These are phyloP conservation scores for Monilinia laxa DNA, from an alignment of 2,329 filamentous ascomycete genomes.

Conservation along the genomic window DNA sequence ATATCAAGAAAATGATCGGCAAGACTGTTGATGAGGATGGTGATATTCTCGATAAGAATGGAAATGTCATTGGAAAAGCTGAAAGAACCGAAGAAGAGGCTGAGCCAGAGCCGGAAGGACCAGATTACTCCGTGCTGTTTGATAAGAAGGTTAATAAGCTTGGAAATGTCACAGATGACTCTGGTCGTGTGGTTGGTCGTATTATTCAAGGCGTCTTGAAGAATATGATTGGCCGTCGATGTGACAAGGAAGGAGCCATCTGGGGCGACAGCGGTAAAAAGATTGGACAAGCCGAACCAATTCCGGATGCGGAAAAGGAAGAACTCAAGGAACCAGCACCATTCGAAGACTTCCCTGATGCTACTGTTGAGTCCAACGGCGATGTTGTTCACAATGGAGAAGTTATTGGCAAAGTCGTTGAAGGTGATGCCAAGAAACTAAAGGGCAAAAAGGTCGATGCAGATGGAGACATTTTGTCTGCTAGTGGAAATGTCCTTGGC, in stretches of 20 bases:
- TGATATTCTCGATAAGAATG: slow-evolving; percentile 76
- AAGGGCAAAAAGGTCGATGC: slow-evolving; percentile 65
- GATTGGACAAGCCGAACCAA: slow-evolving; percentile 65
- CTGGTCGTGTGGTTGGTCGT: slow-evolving; percentile 57
- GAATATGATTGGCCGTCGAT: slow-evolving; percentile 61
- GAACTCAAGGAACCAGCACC: slow-evolving; percentile 49
- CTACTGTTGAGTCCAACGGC: slow-evolving; percentile 54
- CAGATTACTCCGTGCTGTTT: slow-evolving; percentile 52
- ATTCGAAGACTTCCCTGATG: slow-evolving; percentile 59
- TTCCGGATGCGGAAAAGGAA: slow-evolving; percentile 55
- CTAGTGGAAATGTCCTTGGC: slow-evolving; percentile 64
- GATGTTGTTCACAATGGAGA: slow-evolving; percentile 53
- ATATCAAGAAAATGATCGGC: slow-evolving; percentile 61
- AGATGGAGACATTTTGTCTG: slow-evolving; percentile 67
- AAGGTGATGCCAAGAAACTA: slow-evolving; percentile 63
- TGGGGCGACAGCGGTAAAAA: slow-evolving; percentile 69
- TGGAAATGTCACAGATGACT: slow-evolving; percentile 56
- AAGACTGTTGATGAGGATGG: slow-evolving; percentile 77
- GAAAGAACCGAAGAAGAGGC: slow-evolving; percentile 39
- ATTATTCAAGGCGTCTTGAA: slow-evolving; percentile 63
- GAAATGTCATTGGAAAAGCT: slow-evolving; percentile 49
- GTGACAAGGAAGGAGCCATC: slow-evolving; percentile 67
- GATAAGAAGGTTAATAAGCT: slow-evolving; percentile 58
- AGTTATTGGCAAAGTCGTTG: slow-evolving; percentile 58
- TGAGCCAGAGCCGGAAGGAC: slow-evolving; percentile 31